Percentiles rank a stretch among this genome's conserved stretches.
Evolutionary conservation across 2,329 filamentous ascomycete species (phyloP).

Genomic region (Fusarium sp.): DNA sequence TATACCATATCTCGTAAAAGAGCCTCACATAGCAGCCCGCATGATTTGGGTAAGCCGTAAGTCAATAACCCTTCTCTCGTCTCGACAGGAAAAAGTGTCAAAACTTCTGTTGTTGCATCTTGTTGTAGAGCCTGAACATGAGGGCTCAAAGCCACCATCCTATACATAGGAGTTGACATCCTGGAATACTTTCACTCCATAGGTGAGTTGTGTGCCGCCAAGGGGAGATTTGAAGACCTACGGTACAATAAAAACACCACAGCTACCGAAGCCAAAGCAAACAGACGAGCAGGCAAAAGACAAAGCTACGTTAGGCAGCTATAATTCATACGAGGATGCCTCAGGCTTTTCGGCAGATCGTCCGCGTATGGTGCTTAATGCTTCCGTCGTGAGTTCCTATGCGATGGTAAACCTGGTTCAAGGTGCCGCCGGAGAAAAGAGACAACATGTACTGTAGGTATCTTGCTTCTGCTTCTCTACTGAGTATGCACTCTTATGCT

Average conservation of each 20-base stretch:
- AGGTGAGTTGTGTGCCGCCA: conserved; percentile 30
- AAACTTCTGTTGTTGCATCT: conserved; percentile 44
- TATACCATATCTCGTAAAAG: conserved; percentile 42
- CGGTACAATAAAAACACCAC: conserved; percentile 13
- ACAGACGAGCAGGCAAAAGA: background rate
- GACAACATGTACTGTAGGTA: conserved; percentile 28
- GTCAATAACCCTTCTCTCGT: conserved; percentile 43
- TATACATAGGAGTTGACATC: conserved; percentile 45
- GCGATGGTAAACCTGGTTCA: conserved; percentile 23
- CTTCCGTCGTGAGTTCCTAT: conserved; percentile 39
- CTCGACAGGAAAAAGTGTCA: conserved; percentile 44
- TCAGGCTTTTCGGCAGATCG: conserved; percentile 44
- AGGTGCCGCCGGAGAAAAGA: conserved; percentile 30
- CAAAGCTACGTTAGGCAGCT: conserved; percentile 30
- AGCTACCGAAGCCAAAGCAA: background rate
- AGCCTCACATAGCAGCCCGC: conserved; percentile 39
- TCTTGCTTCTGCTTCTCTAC: conserved; percentile 9
- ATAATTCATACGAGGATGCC: conserved; percentile 34
- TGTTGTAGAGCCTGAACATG: conserved; percentile 42
- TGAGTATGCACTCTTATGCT: conserved; percentile 26
- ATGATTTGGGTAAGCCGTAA: conserved; percentile 44
- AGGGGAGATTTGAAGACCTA: conserved; percentile 20
- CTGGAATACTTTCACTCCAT: conserved; percentile 33
- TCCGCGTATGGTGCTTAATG: conserved; percentile 29
- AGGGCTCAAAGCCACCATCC: conserved; percentile 41